Conservation (phyloP, 495 filamentous ascomycete genomes). For the Entonaema liquescens region DNA sequence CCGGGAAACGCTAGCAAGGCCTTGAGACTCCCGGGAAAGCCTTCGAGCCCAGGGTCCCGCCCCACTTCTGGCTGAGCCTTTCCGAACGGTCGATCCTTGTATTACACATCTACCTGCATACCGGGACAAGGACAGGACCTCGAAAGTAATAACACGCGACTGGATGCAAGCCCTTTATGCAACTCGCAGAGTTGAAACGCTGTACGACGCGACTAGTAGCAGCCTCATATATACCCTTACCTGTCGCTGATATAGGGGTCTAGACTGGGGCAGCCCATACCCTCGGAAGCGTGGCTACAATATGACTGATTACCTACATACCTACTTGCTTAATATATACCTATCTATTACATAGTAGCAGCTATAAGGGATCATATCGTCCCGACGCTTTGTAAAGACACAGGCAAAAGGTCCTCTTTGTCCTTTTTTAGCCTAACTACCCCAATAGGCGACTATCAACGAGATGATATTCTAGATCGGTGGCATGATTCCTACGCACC, state of each 20-base stretch:
- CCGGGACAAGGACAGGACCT: not conserved
- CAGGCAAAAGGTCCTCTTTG: not conserved
- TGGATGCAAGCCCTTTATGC: slow-evolving; percentile 13
- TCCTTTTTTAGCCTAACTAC: not conserved
- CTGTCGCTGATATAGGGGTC: not conserved
- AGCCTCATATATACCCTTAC: slow-evolving; percentile 2
- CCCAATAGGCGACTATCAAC: slow-evolving; percentile 7
- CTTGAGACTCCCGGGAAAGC: slow-evolving; percentile 1
- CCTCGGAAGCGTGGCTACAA: not conserved
- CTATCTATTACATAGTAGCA: too few relatives aligned
- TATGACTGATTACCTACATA: not conserved
- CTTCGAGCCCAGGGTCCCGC: not conserved
- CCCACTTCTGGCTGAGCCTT: not conserved
- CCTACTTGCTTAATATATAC: slow-evolving; percentile 10
- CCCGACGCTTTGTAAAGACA: not conserved
- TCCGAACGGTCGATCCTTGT: not conserved
- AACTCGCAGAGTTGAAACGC: slow-evolving; percentile 12
- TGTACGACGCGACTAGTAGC: not conserved
- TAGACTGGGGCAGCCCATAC: not conserved
- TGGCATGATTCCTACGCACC: slow-evolving; percentile 29
- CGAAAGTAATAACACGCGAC: not conserved
- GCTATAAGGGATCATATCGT: not conserved
- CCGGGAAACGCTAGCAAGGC: slow-evolving; percentile 12
- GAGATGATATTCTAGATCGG: slow-evolving; percentile 24
- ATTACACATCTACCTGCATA: not conserved